Evolutionary conservation across 1,139 yeast genomes (phyloP), one percentile per base, ranked within the genome.

Genomic region (Hyphopichia wangnamkhiaoensis): DNA sequence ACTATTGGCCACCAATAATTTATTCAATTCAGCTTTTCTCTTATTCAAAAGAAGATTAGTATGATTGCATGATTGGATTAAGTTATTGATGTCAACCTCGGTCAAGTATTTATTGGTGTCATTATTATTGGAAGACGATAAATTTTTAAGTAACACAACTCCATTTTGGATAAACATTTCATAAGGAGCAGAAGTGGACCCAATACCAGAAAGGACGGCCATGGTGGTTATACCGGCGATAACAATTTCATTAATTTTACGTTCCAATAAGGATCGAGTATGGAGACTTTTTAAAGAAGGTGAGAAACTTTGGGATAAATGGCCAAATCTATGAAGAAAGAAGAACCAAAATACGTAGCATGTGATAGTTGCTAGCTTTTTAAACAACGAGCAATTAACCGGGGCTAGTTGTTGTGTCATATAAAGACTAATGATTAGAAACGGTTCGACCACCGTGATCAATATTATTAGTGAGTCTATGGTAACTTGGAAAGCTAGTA

Each of bases 181-280:
- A 43, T 62, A 65, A 0, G 85, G 81, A 0, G 89, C 82, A n/a
- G 90, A 74, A 13, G 81, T 78, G 9, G 90, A 82, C 2, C 93
- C 93, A 33, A 86, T 68, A 0, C 94, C 95, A 2, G 90, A 82
- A 29, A 87, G 62, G 1, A 78, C 57, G 0, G 91, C 89, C 74
- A 85, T 82, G 29, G 82, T 65, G 1, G 88, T 79, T 19, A 86
- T 81, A 1, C 95, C 95, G 13, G 81, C 72, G 37, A 86, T 73
- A 2, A 87, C 82, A 3, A 86, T 64, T 45, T 84, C 79, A 37
- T 84, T 80, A 27, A 82, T 69, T 47, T 71, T 74, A 36, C 50
- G 64, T 49, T 67, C 78, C 37, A 62, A 50, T 23, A 63, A 57
- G 7, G 69, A 53, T 35, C 60, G 45, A 31, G 56, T 47, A 26